These are phyloP conservation scores for Rhodosporidiobolus sp. DNA, from an alignment of 768 basidiomycete genomes.

Conservation along the genomic window DNA sequence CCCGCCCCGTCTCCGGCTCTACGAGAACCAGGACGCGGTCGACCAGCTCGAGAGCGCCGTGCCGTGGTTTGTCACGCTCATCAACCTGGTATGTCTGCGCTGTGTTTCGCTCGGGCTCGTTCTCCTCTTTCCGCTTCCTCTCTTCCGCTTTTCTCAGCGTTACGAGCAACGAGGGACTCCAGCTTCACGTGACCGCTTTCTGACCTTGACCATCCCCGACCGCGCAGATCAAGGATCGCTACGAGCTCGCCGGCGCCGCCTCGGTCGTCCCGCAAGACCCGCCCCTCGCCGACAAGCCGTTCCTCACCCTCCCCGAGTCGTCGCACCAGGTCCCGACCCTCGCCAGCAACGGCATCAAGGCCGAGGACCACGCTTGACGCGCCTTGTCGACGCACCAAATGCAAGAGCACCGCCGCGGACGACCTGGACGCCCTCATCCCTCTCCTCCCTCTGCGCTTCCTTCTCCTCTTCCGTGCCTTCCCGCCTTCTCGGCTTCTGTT, in stretches of 20 bases:
- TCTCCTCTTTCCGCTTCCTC: too few species aligned
- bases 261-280: constrained; percentile 19
- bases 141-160: not conserved
- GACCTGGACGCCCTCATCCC: too few species aligned
- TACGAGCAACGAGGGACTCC: too few species aligned
- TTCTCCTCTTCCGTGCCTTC: too few species aligned
- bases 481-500: too few species aligned
- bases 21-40: constrained; percentile 23
- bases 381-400: too few species aligned
- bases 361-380: too few species aligned
- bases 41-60: constrained; percentile 22
- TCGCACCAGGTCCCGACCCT: not conserved
- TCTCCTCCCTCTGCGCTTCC: too few species aligned
- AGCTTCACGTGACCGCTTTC: too few species aligned
- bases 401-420: too few species aligned
- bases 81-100: constrained; percentile 11
- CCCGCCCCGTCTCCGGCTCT: constrained; percentile 17
- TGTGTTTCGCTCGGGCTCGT: not conserved
- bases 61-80: constrained; percentile 30
- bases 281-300: not conserved
- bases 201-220: too few species aligned
- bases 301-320: not conserved
- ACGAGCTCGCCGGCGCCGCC: constrained; percentile 21
- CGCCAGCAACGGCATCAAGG: too few species aligned
- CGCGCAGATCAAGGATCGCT: constrained; percentile 25